These are phyloP conservation scores for Mediolabrus comicus DNA, from an alignment of 108 stramenopile species.

Conservation along the genomic window DNA sequence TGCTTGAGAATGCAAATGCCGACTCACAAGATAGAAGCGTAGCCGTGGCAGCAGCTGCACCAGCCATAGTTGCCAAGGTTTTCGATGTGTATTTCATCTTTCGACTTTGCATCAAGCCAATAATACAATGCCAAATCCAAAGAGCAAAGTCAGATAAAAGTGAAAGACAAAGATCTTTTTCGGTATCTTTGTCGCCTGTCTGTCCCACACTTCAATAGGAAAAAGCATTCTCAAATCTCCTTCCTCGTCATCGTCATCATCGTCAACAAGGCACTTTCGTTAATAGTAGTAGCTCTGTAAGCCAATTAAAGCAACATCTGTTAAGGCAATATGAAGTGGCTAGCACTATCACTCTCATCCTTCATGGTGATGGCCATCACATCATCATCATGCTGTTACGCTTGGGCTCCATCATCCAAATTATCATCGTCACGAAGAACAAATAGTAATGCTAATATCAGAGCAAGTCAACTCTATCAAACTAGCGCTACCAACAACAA, in stretches of 20 bases:
- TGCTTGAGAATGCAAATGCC: not conserved
- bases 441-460: not conserved
- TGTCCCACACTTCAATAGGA: not conserved
- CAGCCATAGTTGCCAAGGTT: not conserved
- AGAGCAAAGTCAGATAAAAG: too few species aligned
- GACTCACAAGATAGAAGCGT: not conserved
- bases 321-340: slow-evolving; percentile 1
- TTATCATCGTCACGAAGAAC: not conserved
- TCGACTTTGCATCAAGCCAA: not conserved
- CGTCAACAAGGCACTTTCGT: too few species aligned
- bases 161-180: not conserved
- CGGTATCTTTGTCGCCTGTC: not conserved
- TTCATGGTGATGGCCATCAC: too few species aligned
- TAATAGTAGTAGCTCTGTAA: too few species aligned
- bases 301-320: too few species aligned
- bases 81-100: not conserved
- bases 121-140: too few species aligned
- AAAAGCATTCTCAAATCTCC: not conserved
- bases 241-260: not conserved
- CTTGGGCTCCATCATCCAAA: not conserved
- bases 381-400: not conserved
- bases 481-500: not conserved
- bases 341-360: not conserved
- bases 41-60: not conserved
- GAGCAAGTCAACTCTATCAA: not conserved